Percentiles rank a stretch among this genome's conserved stretches.
These are phyloP conservation scores for Acacia crassicarpa DNA, from an alignment of 306 rosid genomes.

Conservation along the genomic window DNA sequence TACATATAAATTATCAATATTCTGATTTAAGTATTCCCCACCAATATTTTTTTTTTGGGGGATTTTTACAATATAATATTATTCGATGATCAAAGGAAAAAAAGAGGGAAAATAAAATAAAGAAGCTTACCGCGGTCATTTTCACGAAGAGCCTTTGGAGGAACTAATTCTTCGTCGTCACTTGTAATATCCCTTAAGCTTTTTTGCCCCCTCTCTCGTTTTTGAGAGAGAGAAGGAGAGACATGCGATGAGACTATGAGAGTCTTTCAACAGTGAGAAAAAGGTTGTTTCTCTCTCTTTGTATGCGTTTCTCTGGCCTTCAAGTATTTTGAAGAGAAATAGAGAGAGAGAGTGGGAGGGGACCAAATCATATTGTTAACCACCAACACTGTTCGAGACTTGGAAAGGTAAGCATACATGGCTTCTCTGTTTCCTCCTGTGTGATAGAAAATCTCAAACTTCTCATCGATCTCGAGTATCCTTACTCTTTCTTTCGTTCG, in stretches of 20 bases:
- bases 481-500: conserved; percentile 23
- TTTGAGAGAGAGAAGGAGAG: background rate
- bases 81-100: no score
- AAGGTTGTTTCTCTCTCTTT: conserved; percentile 16
- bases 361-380: background rate
- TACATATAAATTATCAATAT: no score
- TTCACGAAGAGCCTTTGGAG: background rate
- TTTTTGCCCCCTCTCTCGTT: background rate
- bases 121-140: background rate
- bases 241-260: background rate
- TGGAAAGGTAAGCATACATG: conserved; percentile 43
- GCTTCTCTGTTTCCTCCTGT: conserved; percentile 1
- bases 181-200: background rate
- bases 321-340: background rate
- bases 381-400: conserved; percentile 11
- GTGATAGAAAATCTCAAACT: background rate
- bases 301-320: conserved; percentile 17
- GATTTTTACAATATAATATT: no score
- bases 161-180: background rate
- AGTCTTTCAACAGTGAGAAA: background rate
- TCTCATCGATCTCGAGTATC: conserved; percentile 29
- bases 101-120: background rate
- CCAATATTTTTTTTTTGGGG: no score
- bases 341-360: background rate
- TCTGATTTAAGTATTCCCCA: no score